These are phyloP conservation scores for Massariosphaeria phaeospora DNA, from an alignment of 495 filamentous ascomycete species.

Conservation along the genomic window DNA sequence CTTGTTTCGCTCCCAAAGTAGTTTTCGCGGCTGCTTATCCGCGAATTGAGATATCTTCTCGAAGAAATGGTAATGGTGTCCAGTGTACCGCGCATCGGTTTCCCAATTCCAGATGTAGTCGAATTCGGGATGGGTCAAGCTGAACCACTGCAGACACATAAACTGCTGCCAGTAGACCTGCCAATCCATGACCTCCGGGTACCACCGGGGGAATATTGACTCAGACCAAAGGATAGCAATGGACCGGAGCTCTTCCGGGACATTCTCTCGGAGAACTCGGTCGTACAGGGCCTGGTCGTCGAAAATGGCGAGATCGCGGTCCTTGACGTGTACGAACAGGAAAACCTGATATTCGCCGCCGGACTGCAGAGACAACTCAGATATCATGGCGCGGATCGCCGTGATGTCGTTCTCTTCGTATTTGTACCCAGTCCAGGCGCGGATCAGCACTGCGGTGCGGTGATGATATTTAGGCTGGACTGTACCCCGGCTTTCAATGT, in stretches of 20 bases:
- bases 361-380: slow-evolving; percentile 64
- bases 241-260: slow-evolving; percentile 61
- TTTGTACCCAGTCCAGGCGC: slow-evolving; percentile 60
- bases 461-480: slow-evolving; percentile 32
- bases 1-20: slow-evolving; percentile 69
- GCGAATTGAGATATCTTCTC: slow-evolving; percentile 56
- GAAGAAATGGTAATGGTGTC: slow-evolving; percentile 66
- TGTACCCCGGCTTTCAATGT: slow-evolving; percentile 15
- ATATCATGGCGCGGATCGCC: slow-evolving; percentile 66
- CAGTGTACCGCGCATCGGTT: slow-evolving; percentile 65
- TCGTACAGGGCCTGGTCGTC: slow-evolving; percentile 51
- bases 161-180: slow-evolving; percentile 50
- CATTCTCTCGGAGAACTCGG: slow-evolving; percentile 47
- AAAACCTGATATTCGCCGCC: slow-evolving; percentile 76
- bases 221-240: slow-evolving; percentile 68
- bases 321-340: slow-evolving; percentile 68
- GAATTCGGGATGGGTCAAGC: slow-evolving; percentile 63
- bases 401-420: slow-evolving; percentile 69
- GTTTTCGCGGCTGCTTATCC: slow-evolving; percentile 58
- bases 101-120: slow-evolving; percentile 76
- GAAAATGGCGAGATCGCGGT: slow-evolving; percentile 53
- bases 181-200: slow-evolving; percentile 49
- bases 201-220: slow-evolving; percentile 51
- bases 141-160: slow-evolving; percentile 60
- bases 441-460: slow-evolving; percentile 66